These are phyloP conservation scores for Lagenidium sp. DNA, from an alignment of 352 stramenopile genomes.

Conservation along the genomic window DNA sequence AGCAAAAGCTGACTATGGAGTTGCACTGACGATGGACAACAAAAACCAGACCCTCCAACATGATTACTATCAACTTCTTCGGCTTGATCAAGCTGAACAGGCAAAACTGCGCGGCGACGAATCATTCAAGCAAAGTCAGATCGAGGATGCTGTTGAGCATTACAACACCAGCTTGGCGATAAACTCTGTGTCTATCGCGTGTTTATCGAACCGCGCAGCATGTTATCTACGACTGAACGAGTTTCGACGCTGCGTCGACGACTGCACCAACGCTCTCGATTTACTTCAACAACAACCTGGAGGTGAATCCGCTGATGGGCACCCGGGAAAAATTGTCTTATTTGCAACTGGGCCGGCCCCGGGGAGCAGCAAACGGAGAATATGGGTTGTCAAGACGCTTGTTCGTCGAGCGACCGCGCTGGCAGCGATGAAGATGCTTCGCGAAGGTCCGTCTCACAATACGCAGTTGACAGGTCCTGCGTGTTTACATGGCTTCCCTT, in stretches of 20 bases:
- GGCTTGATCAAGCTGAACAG: conserved; percentile 41
- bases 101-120: conserved; percentile 39
- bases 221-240: conserved; percentile 50
- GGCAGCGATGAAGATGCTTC: conserved; percentile 20
- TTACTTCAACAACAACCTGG: conserved; percentile 36
- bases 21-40: conserved; percentile 68
- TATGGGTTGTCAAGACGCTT: conserved; percentile 72
- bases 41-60: conserved; percentile 55
- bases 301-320: neutral
- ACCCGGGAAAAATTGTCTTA: conserved; percentile 30
- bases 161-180: conserved; percentile 54
- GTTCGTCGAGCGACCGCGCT: conserved; percentile 52
- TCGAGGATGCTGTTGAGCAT: conserved; percentile 29
- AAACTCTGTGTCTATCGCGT: conserved; percentile 53
- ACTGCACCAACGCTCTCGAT: conserved; percentile 46
- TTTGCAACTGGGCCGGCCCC: conserved; percentile 42
- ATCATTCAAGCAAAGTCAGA: conserved; percentile 28
- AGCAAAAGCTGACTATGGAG: conserved; percentile 73
- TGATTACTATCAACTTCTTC: conserved; percentile 56
- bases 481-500: neutral
- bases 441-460: conserved; percentile 23
- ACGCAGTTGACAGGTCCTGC: neutral
- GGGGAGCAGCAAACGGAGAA: conserved; percentile 43
- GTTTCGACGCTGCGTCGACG: conserved; percentile 36
- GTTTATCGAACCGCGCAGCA: conserved; percentile 66